Conservation (phyloP, 2,329 filamentous ascomycete genomes). For the Claviceps digitariae region DNA sequence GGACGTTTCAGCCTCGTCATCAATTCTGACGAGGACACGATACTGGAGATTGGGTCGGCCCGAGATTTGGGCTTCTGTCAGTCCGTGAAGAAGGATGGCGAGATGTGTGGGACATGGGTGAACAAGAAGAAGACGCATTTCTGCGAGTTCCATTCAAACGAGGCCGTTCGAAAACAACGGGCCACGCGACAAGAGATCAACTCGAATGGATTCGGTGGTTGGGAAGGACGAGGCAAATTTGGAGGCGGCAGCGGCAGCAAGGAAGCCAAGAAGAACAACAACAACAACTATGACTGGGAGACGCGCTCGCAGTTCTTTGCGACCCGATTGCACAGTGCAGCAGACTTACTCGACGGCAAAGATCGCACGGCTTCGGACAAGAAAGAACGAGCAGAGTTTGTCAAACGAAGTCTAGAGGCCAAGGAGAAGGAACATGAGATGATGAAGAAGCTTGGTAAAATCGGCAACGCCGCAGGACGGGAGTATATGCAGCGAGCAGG, state of each 20-base stretch:
- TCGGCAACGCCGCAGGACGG: constrained; percentile 52
- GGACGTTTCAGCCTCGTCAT: constrained; percentile 78
- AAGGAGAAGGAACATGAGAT: constrained; percentile 63
- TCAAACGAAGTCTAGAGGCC: constrained; percentile 50
- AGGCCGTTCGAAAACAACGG: constrained; percentile 56
- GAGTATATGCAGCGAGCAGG: constrained; percentile 51
- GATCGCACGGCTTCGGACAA: constrained; percentile 43
- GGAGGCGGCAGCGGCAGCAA: constrained; percentile 1
- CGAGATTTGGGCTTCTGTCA: constrained; percentile 85
- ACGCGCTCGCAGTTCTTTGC: constrained; percentile 45
- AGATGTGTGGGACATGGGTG: constrained; percentile 70
- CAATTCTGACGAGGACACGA: constrained; percentile 72
- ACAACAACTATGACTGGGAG: constrained; percentile 40
- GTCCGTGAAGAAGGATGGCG: constrained; percentile 69
- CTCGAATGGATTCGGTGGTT: constrained; percentile 38
- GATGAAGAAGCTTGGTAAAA: constrained; percentile 49
- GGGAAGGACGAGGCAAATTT: constrained; percentile 19
- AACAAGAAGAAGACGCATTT: constrained; percentile 78
- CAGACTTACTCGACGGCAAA: constrained; percentile 51
- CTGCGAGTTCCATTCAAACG: constrained; percentile 85
- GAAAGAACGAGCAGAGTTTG: constrained; percentile 49
- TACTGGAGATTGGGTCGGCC: constrained; percentile 76
- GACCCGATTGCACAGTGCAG: constrained; percentile 36
- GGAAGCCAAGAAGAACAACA: constrained; percentile 11
- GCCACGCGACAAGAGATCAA: constrained; percentile 68